Evolutionary conservation across 306 rosid species (phyloP).

Genomic region (Prunus armeniaca): DNA sequence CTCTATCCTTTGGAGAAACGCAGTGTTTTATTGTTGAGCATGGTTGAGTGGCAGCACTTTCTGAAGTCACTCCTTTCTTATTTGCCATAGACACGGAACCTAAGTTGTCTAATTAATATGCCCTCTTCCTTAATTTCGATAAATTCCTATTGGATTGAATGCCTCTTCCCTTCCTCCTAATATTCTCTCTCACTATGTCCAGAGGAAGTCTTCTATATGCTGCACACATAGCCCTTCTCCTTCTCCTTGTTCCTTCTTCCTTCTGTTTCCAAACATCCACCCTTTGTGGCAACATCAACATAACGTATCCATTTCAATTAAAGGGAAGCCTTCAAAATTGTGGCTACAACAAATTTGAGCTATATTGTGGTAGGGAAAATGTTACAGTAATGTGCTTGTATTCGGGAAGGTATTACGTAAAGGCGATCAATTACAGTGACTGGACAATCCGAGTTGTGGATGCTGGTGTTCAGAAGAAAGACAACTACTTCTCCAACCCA

Average conservation of each 20-base stretch:
- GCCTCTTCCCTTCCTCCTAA: not conserved
- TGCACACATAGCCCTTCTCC: not conserved
- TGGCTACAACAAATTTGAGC: not conserved
- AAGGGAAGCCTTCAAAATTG: not conserved
- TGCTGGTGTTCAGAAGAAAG: not conserved
- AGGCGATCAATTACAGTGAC: slow-evolving; percentile 3
- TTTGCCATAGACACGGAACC: not conserved
- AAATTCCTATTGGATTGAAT: not conserved
- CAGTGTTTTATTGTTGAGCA: no score
- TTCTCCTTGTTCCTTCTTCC: not conserved
- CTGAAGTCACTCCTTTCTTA: no score
- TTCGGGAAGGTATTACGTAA: not conserved
- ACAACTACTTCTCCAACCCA: not conserved
- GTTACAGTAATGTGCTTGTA: not conserved
- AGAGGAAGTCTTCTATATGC: no score
- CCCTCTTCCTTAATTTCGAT: no score
- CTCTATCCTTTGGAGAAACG: no score
- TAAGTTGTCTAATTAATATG: not conserved
- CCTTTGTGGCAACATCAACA: not conserved
- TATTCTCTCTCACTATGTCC: no score
- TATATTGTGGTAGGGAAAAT: not conserved
- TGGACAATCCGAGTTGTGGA: not conserved
- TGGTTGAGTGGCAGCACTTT: no score
- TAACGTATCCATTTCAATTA: not conserved
- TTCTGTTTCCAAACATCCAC: not conserved